phyloP scores from a whole-genome alignment of 129 eudicot species.

The Daucus carota region DH1_v3.0 NC_030383.2:51397001-51397500 shows the following conservation, averaged over 20 bases:
- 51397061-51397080: constrained; percentile 64
- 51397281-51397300: too few relatives aligned
- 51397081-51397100: constrained; percentile 71
- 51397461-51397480: too few relatives aligned
- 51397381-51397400: too few relatives aligned
- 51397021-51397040: constrained; percentile 90
- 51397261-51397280: background rate
- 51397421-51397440: too few relatives aligned
- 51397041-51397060: constrained; percentile 79
- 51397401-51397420: too few relatives aligned
- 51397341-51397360: too few relatives aligned
- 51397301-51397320: too few relatives aligned
- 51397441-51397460: too few relatives aligned
- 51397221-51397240: background rate
- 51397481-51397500: too few relatives aligned
- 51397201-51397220: background rate
- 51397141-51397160: constrained; percentile 81
- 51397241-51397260: background rate
- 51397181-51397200: constrained; percentile 67
- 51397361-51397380: too few relatives aligned
- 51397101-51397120: constrained; percentile 89
- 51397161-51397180: constrained; percentile 71
- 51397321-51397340: too few relatives aligned
- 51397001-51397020: constrained; percentile 76
- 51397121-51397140: constrained; percentile 63